Percentiles rank a stretch among this genome's conserved stretches.
These are phyloP conservation scores for Backusella mclennaniae DNA, from an alignment of 192 early-diverging fungal genomes.

Conservation along the genomic window DNA sequence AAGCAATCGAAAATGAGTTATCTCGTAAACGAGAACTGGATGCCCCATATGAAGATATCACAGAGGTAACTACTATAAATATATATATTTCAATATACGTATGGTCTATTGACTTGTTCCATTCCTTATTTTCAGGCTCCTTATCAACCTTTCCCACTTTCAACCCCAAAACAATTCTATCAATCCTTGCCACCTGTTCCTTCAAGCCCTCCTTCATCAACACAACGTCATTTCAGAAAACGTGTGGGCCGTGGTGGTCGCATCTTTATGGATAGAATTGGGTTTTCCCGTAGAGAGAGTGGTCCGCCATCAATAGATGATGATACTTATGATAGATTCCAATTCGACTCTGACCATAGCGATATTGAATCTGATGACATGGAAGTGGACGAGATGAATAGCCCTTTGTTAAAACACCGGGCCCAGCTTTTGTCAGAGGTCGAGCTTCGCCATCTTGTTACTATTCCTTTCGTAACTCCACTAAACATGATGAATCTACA, in stretches of 20 bases:
- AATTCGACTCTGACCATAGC: conserved; percentile 43
- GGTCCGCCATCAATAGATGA: conserved; percentile 16
- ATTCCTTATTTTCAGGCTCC: conserved; percentile 35
- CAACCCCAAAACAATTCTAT: conserved; percentile 38
- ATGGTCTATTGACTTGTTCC: not conserved
- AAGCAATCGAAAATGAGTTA: conserved; percentile 54
- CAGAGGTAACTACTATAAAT: conserved; percentile 52
- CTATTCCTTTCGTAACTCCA: conserved; percentile 31
- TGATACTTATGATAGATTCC: conserved; percentile 33
- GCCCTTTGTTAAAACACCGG: conserved; percentile 40
- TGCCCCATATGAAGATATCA: conserved; percentile 66
- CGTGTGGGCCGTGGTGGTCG: conserved; percentile 81
- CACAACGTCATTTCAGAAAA: conserved; percentile 45
- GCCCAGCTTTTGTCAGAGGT: conserved; percentile 41
- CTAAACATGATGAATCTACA: conserved; percentile 12
- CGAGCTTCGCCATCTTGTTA: conserved; percentile 48
- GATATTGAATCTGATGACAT: conserved; percentile 44
- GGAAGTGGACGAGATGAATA: conserved; percentile 43
- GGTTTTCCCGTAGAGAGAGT: conserved; percentile 4
- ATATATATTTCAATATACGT: not conserved
- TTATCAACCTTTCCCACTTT: conserved; percentile 45
- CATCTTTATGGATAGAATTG: conserved; percentile 67
- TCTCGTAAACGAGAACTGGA: conserved; percentile 56
- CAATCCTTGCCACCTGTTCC: conserved; percentile 12
- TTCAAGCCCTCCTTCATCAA: conserved; percentile 2